These are phyloP conservation scores for Aureobasidium sp. DNA, from an alignment of 2,329 filamentous ascomycete species.

Conservation along the genomic window DNA sequence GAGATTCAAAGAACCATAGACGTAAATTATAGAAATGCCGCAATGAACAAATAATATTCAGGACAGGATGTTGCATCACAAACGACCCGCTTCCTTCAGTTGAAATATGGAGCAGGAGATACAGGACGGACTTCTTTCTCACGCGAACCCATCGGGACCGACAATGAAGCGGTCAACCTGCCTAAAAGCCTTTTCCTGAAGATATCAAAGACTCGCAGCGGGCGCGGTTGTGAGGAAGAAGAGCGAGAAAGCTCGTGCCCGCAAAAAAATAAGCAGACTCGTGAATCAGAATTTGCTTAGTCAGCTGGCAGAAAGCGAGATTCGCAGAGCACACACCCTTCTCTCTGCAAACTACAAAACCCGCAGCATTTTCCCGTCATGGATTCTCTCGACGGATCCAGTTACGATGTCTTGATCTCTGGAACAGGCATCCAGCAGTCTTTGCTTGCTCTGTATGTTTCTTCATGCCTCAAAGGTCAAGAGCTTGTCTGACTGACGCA, in stretches of 20 bases:
- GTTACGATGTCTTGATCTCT: constrained; percentile 46
- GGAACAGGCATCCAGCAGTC: constrained; percentile 47
- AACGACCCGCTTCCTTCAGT: constrained; percentile 43
- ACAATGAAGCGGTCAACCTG: constrained; percentile 36
- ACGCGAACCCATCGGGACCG: constrained; percentile 30
- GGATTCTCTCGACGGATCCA: constrained; percentile 42
- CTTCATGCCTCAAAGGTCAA: constrained; percentile 16
- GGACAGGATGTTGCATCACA: constrained; percentile 36
- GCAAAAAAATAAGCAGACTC: neutral
- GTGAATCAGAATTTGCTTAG: neutral
- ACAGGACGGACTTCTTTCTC: constrained; percentile 40
- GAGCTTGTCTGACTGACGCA: constrained; percentile 64
- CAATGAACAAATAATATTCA: neutral
- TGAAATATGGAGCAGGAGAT: constrained; percentile 42
- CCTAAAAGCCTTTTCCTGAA: constrained; percentile 9
- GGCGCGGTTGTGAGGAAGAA: constrained; percentile 23
- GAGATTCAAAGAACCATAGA: neutral
- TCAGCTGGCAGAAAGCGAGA: constrained; percentile 9
- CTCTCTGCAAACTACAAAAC: constrained; percentile 10
- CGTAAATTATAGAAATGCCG: constrained; percentile 4
- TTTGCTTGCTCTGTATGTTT: constrained; percentile 45
- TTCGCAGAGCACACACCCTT: neutral
- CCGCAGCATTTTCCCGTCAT: constrained; percentile 22
- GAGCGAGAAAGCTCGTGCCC: neutral
- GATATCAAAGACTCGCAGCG: constrained; percentile 25